These are phyloP conservation scores for Silene conica DNA, from an alignment of 148 eudicot genomes.

Conservation along the genomic window DNA sequence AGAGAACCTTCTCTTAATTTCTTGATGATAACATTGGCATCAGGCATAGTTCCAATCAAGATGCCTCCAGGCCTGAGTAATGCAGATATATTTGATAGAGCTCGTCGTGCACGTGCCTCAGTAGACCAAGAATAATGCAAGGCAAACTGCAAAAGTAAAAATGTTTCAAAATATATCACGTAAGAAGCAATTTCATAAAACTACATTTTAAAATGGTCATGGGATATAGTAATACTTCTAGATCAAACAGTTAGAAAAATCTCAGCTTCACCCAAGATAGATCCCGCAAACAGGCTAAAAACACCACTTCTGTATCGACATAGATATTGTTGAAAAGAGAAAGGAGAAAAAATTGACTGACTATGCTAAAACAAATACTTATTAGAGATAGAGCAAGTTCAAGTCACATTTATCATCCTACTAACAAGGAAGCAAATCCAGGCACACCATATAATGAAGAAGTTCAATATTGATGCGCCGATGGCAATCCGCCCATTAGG, in stretches of 20 bases:
- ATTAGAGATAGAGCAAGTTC: neutral
- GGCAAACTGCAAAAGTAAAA: constrained; percentile 69
- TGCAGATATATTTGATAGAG: constrained; percentile 92
- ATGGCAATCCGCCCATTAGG: neutral
- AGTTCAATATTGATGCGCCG: too few relatives aligned
- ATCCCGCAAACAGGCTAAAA: neutral
- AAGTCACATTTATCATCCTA: neutral
- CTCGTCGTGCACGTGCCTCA: constrained; percentile 96
- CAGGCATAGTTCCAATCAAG: constrained; percentile 98
- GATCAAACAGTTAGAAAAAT: too few relatives aligned
- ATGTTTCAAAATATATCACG: constrained; percentile 2
- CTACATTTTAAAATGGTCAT: too few relatives aligned
- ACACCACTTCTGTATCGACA: neutral
- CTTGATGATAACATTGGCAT: constrained; percentile 91
- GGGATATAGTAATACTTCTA: too few relatives aligned
- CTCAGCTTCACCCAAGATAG: neutral
- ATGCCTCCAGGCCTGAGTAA: constrained; percentile 96
- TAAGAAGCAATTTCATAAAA: too few relatives aligned
- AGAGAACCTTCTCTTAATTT: constrained; percentile 81
- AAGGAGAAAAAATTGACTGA: too few relatives aligned
- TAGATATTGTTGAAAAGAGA: neutral
- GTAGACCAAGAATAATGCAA: constrained; percentile 99
- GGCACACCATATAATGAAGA: neutral
- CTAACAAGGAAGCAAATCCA: neutral
- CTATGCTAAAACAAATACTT: too few relatives aligned